phyloP scores from a whole-genome alignment of 805 yeast species.

The Nakazawaea wyomingensis region DNA sequence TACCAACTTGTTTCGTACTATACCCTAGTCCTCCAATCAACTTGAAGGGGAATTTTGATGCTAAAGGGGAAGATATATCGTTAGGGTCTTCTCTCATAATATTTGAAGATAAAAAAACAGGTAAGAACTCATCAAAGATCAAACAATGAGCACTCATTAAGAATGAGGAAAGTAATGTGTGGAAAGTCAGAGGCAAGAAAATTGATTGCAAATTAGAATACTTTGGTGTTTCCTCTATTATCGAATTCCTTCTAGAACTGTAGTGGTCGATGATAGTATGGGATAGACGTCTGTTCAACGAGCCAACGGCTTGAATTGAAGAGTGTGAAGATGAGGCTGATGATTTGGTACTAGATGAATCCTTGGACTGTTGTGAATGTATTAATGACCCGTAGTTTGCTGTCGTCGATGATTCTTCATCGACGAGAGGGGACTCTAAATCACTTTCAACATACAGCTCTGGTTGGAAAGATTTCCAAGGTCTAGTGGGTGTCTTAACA shows the following conservation, averaged over 20 bases:
- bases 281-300: conserved; percentile 11
- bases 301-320: conserved; percentile 7
- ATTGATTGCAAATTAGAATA: conserved; percentile 16
- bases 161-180: conserved; percentile 27
- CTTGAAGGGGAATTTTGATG: conserved; percentile 40
- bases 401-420: neutral
- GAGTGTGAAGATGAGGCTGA: neutral
- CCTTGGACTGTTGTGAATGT: neutral
- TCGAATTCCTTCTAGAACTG: conserved; percentile 1
- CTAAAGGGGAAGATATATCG: conserved; percentile 2
- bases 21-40: conserved; percentile 51
- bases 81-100: neutral
- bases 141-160: conserved; percentile 40
- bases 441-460: neutral
- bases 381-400: neutral
- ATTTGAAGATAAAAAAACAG: conserved; percentile 34
- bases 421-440: neutral
- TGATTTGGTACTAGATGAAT: neutral
- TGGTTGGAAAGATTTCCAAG: conserved; percentile 12
- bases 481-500: conserved; percentile 10
- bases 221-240: neutral
- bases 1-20: conserved; percentile 41
- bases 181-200: conserved; percentile 10
- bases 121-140: conserved; percentile 50
- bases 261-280: conserved; percentile 5